Conservation (phyloP, 2,329 filamentous ascomycete genomes). For the Botrytis paeoniae region DNA sequence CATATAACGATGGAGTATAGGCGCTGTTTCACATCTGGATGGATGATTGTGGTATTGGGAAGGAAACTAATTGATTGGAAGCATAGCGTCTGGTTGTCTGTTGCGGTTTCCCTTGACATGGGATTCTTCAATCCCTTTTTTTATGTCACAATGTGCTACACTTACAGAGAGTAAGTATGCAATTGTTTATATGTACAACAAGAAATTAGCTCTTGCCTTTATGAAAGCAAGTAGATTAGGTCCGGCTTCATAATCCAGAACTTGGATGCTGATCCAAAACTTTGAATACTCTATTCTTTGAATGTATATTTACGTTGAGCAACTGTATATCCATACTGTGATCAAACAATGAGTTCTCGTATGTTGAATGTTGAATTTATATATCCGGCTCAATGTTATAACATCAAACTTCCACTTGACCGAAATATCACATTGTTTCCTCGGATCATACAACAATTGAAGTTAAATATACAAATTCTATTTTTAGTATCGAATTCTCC, state of each 20-base stretch:
- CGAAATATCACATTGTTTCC: too few species aligned
- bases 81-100: conserved; percentile 37
- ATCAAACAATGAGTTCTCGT: neutral
- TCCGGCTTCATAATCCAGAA: conserved; percentile 21
- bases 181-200: conserved; percentile 35
- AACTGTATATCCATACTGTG: neutral
- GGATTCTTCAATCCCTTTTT: conserved; percentile 15
- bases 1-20: conserved; percentile 38
- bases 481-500: neutral
- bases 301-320: neutral
- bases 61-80: conserved; percentile 33
- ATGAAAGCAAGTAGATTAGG: conserved; percentile 27
- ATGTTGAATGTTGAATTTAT: neutral
- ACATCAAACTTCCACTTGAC: neutral
- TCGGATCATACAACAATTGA: too few species aligned
- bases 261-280: conserved; percentile 15
- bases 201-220: conserved; percentile 28
- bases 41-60: conserved; percentile 21
- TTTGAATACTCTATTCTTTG: conserved; percentile 15
- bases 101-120: neutral
- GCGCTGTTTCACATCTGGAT: conserved; percentile 30
- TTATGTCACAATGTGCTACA: conserved; percentile 28
- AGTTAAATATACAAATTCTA: neutral
- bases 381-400: too few species aligned
- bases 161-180: conserved; percentile 21